Conservation (phyloP, 139 green algal species). For the Chloropicon primus region DNA sequence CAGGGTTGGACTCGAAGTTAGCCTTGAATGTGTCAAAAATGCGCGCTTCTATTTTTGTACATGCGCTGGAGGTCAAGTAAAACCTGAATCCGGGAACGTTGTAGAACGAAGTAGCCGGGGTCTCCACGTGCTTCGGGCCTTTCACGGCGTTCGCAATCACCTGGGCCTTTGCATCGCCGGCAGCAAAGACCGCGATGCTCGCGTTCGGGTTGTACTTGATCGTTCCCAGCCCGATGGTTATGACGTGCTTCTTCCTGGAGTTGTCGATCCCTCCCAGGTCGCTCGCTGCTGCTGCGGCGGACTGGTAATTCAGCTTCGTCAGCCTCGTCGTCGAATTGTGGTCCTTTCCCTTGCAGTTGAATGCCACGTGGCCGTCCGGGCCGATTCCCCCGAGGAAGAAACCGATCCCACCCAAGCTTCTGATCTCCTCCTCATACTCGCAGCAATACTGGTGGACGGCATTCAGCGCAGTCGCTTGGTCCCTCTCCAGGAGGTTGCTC, state of each 20-base stretch:
- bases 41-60: neutral
- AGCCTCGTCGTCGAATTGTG: neutral
- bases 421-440: neutral
- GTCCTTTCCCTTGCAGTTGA: neutral
- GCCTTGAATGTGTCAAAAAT: neutral
- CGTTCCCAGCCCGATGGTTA: neutral
- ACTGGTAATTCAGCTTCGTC: neutral
- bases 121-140: neutral
- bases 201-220: neutral
- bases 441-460: neutral
- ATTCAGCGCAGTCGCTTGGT: neutral
- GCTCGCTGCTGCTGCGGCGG: no score
- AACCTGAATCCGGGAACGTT: neutral
- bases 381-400: neutral
- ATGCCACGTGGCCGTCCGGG: neutral
- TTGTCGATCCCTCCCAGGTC: neutral
- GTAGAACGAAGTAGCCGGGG: neutral
- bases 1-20: no score
- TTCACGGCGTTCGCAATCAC: neutral
- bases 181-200: neutral
- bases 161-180: neutral
- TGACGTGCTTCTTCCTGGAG: neutral
- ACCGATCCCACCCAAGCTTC: neutral
- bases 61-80: neutral
- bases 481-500: neutral